Base-by-base conservation (phyloP, 805 yeast genomes). In the Metschnikowia chrysomelidarum region DNA sequence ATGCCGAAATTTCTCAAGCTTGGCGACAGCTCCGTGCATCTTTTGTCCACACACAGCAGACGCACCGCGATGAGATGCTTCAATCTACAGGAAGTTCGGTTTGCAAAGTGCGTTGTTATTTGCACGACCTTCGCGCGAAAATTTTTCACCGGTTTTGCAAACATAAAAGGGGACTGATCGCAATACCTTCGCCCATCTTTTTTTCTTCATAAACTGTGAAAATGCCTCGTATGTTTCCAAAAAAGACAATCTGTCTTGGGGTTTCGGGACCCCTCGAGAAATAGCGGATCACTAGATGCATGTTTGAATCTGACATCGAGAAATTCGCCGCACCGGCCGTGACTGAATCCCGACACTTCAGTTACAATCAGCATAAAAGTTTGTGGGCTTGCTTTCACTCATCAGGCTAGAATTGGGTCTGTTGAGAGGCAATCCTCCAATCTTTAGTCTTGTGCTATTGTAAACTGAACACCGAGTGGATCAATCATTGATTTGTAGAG, bases 271-370 rank as follows among this genome's bases (percentile, higher is more conserved):
- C 85, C 79, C 83, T 59, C 17, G 4, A 23, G 22, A 31, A 39
- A 40, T 44, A 43, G 46, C 53, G 23, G 19, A 29, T 22, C 19
- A 4, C 11, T n/a, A n/a, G n/a, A n/a, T n/a, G n/a, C 15, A 21
- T 22, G 38, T 34, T 10, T 30, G 27, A 14, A 25, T 21, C 28
- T 31, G 26, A 24, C 37, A 36, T 31, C 35, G 36, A 22, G 23
- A 30, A 20, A 7, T 30, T 5, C 7, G 6, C 20, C 30, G 5
- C 21, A 20, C 8, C 51, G 54, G 41, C 47, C 67, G 78, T 74
- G 75, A 64, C 81, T 80, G 83, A 80, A 82, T 66, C 89, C 89
- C 87, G 91, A 82, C 91, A 82, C 91, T 82, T 81, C 83, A 78
- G 82, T 68, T 66, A 69, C 75, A 67, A 56, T 51, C 42, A 33